Evolutionary conservation across 371 early-diverging fungal genomes (phyloP).

Genomic region (Mortierella sp.): DNA sequence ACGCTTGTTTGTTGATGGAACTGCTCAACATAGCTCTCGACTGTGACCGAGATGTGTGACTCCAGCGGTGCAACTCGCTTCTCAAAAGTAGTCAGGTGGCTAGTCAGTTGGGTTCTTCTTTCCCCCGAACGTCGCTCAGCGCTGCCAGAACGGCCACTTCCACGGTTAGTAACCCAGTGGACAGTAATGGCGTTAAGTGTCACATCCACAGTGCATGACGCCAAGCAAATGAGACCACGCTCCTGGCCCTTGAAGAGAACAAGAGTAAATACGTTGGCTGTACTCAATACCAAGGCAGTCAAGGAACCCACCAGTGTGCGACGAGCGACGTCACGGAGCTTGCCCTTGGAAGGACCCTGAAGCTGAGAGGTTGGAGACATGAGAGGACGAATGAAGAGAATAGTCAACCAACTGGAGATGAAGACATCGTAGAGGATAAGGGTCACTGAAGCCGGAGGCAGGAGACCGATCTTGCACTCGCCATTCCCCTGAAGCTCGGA

Average conservation of each 20-base stretch:
- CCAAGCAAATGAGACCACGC: conserved; percentile 53
- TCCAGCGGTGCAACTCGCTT: conserved; percentile 50
- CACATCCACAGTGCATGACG: conserved; percentile 48
- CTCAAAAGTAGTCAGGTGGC: conserved; percentile 13
- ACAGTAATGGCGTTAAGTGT: conserved; percentile 40
- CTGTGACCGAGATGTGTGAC: conserved; percentile 45
- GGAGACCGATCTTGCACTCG: conserved; percentile 62
- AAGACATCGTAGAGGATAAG: conserved; percentile 64
- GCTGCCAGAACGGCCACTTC: conserved; percentile 16
- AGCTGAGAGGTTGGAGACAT: conserved; percentile 48
- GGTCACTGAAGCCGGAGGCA: conserved; percentile 59
- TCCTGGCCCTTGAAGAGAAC: conserved; percentile 60
- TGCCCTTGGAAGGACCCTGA: conserved; percentile 53
- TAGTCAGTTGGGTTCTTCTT: conserved; percentile 2
- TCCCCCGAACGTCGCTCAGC: conserved; percentile 14
- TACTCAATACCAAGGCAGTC: conserved; percentile 52
- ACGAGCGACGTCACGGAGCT: conserved; percentile 62
- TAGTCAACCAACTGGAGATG: conserved; percentile 55
- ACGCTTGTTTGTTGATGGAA: conserved; percentile 46
- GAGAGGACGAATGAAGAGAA: conserved; percentile 61
- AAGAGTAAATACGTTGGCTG: conserved; percentile 59
- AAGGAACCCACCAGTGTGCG: conserved; percentile 61
- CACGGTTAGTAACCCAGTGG: conserved; percentile 50
- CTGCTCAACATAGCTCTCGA: conserved; percentile 53
- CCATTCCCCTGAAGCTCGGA: conserved; percentile 37